phyloP scores from a whole-genome alignment of 2,329 filamentous ascomycete genomes.

The Geoglossum cookeanum region DNA sequence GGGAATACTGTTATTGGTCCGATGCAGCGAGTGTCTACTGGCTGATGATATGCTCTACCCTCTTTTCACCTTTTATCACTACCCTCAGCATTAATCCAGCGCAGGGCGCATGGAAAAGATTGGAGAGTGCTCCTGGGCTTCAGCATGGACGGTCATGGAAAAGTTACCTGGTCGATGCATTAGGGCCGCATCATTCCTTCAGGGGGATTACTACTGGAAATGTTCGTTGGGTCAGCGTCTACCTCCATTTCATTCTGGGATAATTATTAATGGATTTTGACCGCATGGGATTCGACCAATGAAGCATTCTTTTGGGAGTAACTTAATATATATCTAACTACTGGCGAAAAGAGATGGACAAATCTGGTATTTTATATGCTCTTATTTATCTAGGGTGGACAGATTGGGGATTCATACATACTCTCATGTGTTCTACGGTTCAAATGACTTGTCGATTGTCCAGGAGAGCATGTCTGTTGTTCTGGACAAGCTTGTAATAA shows the following conservation, averaged over 20 bases:
- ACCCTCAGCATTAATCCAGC: not conserved
- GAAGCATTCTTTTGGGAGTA: not conserved
- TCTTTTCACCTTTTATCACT: not conserved
- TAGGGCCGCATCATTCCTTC: not conserved
- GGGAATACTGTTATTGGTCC: conserved; percentile 6
- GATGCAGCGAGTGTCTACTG: not conserved
- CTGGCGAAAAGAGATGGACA: not conserved
- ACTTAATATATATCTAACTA: not conserved
- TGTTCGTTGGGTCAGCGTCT: not conserved
- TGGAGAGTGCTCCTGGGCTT: not conserved
- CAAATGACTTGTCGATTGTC: too few relatives aligned
- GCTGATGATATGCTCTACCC: not conserved
- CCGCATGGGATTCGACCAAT: not conserved
- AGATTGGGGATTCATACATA: not conserved
- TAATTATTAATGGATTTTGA: conserved; percentile 1
- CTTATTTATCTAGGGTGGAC: not conserved
- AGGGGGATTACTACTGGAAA: not conserved
- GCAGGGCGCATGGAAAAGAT: not conserved
- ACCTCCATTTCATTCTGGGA: not conserved
- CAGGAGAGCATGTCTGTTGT: too few relatives aligned
- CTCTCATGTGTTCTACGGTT: not conserved
- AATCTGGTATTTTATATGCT: not conserved
- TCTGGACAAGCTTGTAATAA: too few relatives aligned
- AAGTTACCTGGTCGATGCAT: not conserved
- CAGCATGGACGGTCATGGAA: not conserved